Evolutionary conservation across 352 stramenopile species (phyloP), one percentile per base, ranked within the genome.

Genomic region (Pythium folliculosum): DNA sequence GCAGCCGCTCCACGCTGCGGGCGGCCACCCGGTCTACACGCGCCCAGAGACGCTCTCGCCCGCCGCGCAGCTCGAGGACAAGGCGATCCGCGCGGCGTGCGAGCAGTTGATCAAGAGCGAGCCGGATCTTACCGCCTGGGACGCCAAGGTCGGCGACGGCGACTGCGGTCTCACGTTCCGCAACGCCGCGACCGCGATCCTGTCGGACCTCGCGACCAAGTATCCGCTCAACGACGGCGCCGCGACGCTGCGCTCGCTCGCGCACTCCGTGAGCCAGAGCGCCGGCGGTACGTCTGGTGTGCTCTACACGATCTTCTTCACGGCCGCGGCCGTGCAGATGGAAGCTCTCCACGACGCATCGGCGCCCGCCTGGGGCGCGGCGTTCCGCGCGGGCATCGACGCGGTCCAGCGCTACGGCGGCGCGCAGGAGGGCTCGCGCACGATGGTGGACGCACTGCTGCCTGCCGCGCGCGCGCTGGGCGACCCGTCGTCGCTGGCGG

Each of bases 161-260:
- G 97, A 99, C 75, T 99, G 96, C 70, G 97, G 97, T 21, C 92
- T 90, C 19, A 99, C 97, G 5, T 97, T 99, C 75, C 89, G 97
- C 76, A 87, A 87, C 35, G 97, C 96, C 16, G 95, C 96, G 16
- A 79, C 92, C 35, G 81, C 91, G 22, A 85, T 99, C 23, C 79
- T 94, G 17, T 59, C 80, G 7, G 86, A 89, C 48, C 32, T 96
- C 40, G 75, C 71, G 23, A 57, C 60, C 48, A 66, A 79, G 49
- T 90, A 92, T 57, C 84, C 85, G 32, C 75, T 94, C 5, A 84
- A 91, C 54, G 67, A 91, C 32, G 69, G 84, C 27, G 73, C 82
- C 2, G 65, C 75, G 21, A 92, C 82, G 10, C 60, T 92, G 37
- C 75, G 75, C 51, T 81, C 78, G 19, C 75, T 96, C 23, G 85